Conservation (phyloP, 1,139 yeast genomes). For the Scheffersomyces insectosa region DNA sequence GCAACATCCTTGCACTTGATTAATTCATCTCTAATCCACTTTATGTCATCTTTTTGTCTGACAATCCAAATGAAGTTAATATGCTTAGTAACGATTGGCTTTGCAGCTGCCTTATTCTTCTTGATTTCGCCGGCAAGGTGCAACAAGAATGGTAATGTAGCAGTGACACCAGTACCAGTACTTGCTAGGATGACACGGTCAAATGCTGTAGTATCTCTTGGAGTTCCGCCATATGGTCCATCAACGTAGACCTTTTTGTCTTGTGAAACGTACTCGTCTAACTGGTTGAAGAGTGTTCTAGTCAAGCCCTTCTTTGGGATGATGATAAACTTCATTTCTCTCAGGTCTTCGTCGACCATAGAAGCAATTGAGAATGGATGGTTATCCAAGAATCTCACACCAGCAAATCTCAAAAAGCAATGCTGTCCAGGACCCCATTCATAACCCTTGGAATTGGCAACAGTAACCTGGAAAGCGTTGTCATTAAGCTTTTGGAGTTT, state of each 20-base stretch:
- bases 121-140: slow-evolving; percentile 19
- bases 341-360: slow-evolving; percentile 24
- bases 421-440: slow-evolving; percentile 66
- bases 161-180: slow-evolving; percentile 60
- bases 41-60: slow-evolving; percentile 33
- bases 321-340: slow-evolving; percentile 48
- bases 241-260: slow-evolving; percentile 47
- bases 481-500: slow-evolving; percentile 30
- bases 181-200: slow-evolving; percentile 46
- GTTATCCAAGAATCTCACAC: slow-evolving; percentile 49
- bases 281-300: slow-evolving; percentile 23
- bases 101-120: slow-evolving; percentile 12
- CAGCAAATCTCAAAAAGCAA: slow-evolving; percentile 51
- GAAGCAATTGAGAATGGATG: slow-evolving; percentile 66
- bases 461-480: slow-evolving; percentile 41
- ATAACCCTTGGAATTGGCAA: slow-evolving; percentile 39
- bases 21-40: slow-evolving; percentile 50
- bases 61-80: slow-evolving; percentile 55
- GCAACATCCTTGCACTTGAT: slow-evolving; percentile 23
- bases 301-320: slow-evolving; percentile 58
- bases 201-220: slow-evolving; percentile 51
- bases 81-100: slow-evolving; percentile 18
- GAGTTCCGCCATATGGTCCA: slow-evolving; percentile 66
- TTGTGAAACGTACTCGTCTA: slow-evolving; percentile 22
- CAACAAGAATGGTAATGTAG: slow-evolving; percentile 50